Evolutionary conservation across 2,329 filamentous ascomycete species (phyloP).

Genomic region (Cladosporium sp.): DNA sequence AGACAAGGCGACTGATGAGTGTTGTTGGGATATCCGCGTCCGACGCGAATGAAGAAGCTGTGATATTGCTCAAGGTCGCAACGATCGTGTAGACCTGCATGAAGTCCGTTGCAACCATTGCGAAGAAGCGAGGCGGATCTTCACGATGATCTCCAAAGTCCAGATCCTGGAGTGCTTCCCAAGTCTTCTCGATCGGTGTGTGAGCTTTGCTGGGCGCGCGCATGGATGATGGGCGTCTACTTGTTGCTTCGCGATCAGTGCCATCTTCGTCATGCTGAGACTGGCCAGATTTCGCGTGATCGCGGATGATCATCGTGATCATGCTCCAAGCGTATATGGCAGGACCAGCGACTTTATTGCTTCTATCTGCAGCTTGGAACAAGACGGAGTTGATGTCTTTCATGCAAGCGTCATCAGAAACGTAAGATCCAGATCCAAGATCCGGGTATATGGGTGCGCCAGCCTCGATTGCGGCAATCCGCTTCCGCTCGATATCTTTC

Average conservation of each 20-base stretch:
- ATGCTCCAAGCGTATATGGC: conserved; percentile 78
- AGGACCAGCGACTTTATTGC: conserved; percentile 63
- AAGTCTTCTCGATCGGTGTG: conserved; percentile 20
- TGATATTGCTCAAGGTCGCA: conserved; percentile 39
- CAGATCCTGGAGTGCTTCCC: conserved; percentile 19
- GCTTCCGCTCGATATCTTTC: conserved; percentile 41
- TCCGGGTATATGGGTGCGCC: conserved; percentile 18
- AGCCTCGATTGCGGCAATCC: neutral
- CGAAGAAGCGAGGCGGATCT: conserved; percentile 47
- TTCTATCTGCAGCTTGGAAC: conserved; percentile 53
- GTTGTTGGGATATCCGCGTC: conserved; percentile 52
- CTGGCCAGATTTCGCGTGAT: conserved; percentile 56
- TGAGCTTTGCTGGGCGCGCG: conserved; percentile 15
- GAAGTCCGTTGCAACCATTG: conserved; percentile 42
- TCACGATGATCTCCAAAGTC: conserved; percentile 34
- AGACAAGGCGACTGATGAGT: conserved; percentile 58
- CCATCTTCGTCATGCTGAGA: conserved; percentile 37
- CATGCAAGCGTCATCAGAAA: conserved; percentile 67
- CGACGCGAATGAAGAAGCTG: conserved; percentile 46
- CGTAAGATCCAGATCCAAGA: conserved; percentile 51
- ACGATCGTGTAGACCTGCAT: conserved; percentile 49
- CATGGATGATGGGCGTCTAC: conserved; percentile 12
- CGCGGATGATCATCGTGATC: conserved; percentile 65
- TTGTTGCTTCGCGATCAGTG: conserved; percentile 16
- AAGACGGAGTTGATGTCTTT: conserved; percentile 70